These are phyloP conservation scores for Marasmius tenuissimus DNA, from an alignment of 1,284 basidiomycete genomes.

Conservation along the genomic window DNA sequence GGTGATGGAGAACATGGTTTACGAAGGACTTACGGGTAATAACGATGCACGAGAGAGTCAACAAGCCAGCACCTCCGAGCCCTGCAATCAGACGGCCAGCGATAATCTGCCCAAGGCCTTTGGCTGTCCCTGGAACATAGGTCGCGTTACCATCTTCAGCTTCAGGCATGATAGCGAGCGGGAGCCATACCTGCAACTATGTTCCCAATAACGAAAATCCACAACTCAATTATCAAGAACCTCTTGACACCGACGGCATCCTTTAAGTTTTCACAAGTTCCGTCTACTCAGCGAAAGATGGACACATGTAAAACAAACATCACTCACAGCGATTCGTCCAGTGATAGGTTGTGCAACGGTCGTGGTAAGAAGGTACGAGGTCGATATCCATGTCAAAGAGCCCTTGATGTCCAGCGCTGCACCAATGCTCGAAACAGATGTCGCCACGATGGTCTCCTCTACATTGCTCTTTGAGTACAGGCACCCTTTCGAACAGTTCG, in stretches of 20 bases:
- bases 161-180: neutral
- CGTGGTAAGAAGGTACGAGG: slow-evolving; percentile 32
- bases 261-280: slow-evolving; percentile 10
- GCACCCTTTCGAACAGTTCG: neutral
- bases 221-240: slow-evolving; percentile 27
- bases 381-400: slow-evolving; percentile 32
- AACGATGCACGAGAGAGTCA: slow-evolving; percentile 38
- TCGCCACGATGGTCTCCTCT: slow-evolving; percentile 34
- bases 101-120: slow-evolving; percentile 36
- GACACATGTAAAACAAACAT: neutral
- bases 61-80: slow-evolving; percentile 40
- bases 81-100: slow-evolving; percentile 38
- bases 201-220: slow-evolving; percentile 42
- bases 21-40: slow-evolving; percentile 26
- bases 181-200: slow-evolving; percentile 26
- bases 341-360: slow-evolving; percentile 31
- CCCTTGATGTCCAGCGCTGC: slow-evolving; percentile 26
- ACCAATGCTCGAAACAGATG: slow-evolving; percentile 30
- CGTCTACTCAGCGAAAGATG: too few relatives aligned
- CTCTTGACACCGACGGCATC: slow-evolving; percentile 29
- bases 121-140: slow-evolving; percentile 28
- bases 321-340: slow-evolving; percentile 28
- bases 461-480: neutral
- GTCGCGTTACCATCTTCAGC: neutral
- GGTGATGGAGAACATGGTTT: neutral